These are phyloP conservation scores for Trametes villosa DNA, from an alignment of 768 basidiomycete species.

Conservation along the genomic window DNA sequence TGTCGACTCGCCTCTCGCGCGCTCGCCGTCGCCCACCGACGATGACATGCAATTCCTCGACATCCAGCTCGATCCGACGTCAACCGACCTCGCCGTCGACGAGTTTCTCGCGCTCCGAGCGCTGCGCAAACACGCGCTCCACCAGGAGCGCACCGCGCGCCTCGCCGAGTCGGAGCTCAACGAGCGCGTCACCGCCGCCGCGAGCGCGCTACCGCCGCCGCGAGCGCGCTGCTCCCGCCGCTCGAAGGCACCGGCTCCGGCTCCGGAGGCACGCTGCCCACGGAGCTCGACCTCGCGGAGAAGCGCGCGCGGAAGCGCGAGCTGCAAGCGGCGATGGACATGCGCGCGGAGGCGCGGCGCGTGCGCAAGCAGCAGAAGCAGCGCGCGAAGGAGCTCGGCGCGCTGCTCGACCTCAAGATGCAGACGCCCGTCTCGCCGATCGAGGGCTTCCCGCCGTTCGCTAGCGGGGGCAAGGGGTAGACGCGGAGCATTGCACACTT, in stretches of 20 bases:
- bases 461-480: slow-evolving; percentile 30
- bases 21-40: slow-evolving; percentile 33
- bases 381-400: slow-evolving; percentile 56
- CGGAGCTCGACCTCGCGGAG: slow-evolving; percentile 31
- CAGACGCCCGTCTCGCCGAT: slow-evolving; percentile 31
- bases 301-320: slow-evolving; percentile 32
- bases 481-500: slow-evolving; percentile 42
- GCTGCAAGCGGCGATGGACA: slow-evolving; percentile 42
- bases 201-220: slow-evolving; percentile 40
- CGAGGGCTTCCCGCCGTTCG: slow-evolving; percentile 15
- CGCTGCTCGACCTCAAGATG: slow-evolving; percentile 60
- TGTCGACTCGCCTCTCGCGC: slow-evolving; percentile 26
- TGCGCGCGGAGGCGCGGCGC: slow-evolving; percentile 48
- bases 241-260: too few species aligned
- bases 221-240: too few species aligned
- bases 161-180: slow-evolving; percentile 31
- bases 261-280: slow-evolving; percentile 44
- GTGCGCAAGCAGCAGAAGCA: slow-evolving; percentile 56
- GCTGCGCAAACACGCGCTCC: slow-evolving; percentile 23
- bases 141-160: slow-evolving; percentile 30
- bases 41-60: slow-evolving; percentile 34
- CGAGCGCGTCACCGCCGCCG: slow-evolving; percentile 33
- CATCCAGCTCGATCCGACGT: slow-evolving; percentile 28
- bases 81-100: slow-evolving; percentile 24
- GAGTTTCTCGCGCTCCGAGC: slow-evolving; percentile 30